A percentile compares a stretch with the other conserved stretches of the same genome.
phyloP scores from a whole-genome alignment of 192 early-diverging fungal genomes.

The Phlyctochytrium bullatum region DNA sequence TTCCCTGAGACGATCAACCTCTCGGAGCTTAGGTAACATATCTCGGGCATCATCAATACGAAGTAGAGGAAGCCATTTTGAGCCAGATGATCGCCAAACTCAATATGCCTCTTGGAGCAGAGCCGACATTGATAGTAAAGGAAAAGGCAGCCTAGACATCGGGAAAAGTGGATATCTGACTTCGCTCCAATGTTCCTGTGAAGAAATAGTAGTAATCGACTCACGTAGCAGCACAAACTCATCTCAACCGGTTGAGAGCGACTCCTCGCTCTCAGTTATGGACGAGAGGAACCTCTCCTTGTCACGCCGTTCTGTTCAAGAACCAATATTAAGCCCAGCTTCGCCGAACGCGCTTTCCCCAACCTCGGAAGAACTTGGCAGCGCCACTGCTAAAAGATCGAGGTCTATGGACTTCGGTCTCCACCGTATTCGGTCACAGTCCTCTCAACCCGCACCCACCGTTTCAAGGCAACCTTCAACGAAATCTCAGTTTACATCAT shows the following conservation, averaged over 20 bases:
- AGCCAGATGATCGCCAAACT: not conserved
- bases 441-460: not conserved
- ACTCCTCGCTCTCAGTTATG: not conserved
- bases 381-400: conserved; percentile 15
- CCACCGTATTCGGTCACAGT: conserved; percentile 2
- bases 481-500: not conserved
- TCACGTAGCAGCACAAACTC: not conserved
- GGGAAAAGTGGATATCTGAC: no score
- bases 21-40: not conserved
- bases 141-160: no score
- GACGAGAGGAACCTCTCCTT: not conserved
- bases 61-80: not conserved
- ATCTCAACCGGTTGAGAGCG: not conserved
- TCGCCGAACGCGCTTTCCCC: not conserved
- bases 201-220: no score
- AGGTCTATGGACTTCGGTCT: conserved; percentile 28
- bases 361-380: not conserved
- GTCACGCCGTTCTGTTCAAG: not conserved
- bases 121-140: no score
- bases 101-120: not conserved
- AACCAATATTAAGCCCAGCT: no score
- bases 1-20: not conserved
- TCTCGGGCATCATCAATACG: not conserved
- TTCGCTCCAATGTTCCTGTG: no score
- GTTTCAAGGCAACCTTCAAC: not conserved